Evolutionary conservation across 805 yeast species (phyloP).

Genomic region (Myxozyma melibiosi): DNA sequence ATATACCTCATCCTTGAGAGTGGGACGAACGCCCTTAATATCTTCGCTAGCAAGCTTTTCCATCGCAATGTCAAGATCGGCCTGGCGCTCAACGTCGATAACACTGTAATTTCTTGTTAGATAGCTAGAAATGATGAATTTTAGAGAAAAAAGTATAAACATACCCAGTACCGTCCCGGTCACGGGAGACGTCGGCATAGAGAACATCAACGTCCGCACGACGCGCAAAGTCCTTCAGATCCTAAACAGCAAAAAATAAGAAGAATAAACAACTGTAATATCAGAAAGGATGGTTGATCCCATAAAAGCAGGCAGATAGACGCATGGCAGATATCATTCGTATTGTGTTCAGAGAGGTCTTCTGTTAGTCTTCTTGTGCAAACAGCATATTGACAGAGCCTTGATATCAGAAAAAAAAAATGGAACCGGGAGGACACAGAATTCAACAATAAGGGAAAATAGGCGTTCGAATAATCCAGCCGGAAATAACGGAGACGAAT

Average conservation of each 20-base stretch:
- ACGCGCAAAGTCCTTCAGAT: constrained; percentile 67
- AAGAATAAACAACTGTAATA: not conserved
- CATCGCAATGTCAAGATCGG: constrained; percentile 70
- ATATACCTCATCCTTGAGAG: constrained; percentile 77
- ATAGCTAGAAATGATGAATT: not conserved
- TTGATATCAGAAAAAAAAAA: too few species aligned
- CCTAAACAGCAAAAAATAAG: constrained; percentile 49
- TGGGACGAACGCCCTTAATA: constrained; percentile 65
- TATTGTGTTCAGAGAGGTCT: too few species aligned
- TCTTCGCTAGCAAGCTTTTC: constrained; percentile 71
- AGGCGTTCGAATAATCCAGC: too few species aligned
- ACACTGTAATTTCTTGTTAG: constrained; percentile 27
- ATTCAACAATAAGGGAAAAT: too few species aligned
- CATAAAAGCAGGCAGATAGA: not conserved
- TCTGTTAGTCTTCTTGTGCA: too few species aligned
- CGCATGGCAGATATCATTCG: constrained; percentile 5
- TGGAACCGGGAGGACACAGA: too few species aligned
- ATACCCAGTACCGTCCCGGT: constrained; percentile 43
- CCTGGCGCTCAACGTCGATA: constrained; percentile 51
- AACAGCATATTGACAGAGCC: too few species aligned
- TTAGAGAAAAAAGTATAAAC: not conserved
- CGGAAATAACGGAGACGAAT: too few species aligned
- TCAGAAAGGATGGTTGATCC: not conserved
- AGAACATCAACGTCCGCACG: constrained; percentile 53
- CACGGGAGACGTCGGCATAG: constrained; percentile 44